Evolutionary conservation across 1,284 basidiomycete species (phyloP).

Genomic region (Phellinidium pouzarii): DNA sequence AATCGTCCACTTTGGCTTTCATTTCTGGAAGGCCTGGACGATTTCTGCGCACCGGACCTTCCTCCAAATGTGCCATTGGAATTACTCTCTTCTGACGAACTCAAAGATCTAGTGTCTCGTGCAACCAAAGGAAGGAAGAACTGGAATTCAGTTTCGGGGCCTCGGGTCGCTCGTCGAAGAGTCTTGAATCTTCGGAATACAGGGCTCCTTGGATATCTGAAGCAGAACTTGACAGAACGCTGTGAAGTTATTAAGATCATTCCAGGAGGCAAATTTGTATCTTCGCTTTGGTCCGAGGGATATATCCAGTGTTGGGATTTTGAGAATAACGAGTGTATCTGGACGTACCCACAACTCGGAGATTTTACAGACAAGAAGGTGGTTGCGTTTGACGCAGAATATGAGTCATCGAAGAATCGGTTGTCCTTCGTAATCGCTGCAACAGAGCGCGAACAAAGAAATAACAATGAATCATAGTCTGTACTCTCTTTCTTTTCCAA

Average conservation of each 20-base stretch:
- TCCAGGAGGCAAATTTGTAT: conserved; percentile 1
- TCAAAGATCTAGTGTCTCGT: not conserved
- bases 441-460: not conserved
- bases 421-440: not conserved
- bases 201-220: conserved; percentile 2
- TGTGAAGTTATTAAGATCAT: not conserved
- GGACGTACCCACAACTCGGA: conserved; percentile 15
- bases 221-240: not conserved
- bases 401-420: not conserved
- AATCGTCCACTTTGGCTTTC: conserved; percentile 4
- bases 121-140: conserved; percentile 2
- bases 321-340: not conserved
- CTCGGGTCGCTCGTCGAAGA: not conserved
- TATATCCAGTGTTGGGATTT: conserved; percentile 14
- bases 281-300: conserved; percentile 7
- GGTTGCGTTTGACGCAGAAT: conserved; percentile 1
- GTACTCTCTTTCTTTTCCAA: not conserved
- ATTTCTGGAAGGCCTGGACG: conserved; percentile 1
- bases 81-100: conserved; percentile 2
- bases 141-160: conserved; percentile 5
- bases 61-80: not conserved
- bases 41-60: conserved; percentile 3
- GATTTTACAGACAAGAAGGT: not conserved
- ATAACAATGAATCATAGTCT: not conserved
- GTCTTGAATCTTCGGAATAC: conserved; percentile 5